A percentile compares a stretch with the other conserved stretches of the same genome.
Evolutionary conservation across 495 filamentous ascomycete genomes (phyloP).

Genomic region (Lasiosphaeris hirsuta): DNA sequence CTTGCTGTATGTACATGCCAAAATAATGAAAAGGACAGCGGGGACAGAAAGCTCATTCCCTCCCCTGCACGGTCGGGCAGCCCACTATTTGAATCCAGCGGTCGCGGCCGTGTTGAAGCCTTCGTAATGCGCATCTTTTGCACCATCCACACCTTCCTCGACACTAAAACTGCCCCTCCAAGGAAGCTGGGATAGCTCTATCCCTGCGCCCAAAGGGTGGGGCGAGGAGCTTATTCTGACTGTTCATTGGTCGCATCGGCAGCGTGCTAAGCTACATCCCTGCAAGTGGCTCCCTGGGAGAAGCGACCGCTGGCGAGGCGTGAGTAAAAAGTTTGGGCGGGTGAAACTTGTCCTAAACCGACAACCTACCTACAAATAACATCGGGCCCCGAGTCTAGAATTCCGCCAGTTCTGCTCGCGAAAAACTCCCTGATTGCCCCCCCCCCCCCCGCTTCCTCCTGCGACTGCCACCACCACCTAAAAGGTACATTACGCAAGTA

Average conservation of each 20-base stretch:
- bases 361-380: slow-evolving; percentile 41
- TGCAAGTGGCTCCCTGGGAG: slow-evolving; percentile 21
- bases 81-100: too few species aligned
- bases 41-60: background rate
- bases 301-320: slow-evolving; percentile 18
- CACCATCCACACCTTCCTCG: background rate
- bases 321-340: slow-evolving; percentile 26
- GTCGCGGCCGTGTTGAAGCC: background rate
- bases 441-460: slow-evolving; percentile 11
- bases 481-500: slow-evolving; percentile 14
- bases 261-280: slow-evolving; percentile 14
- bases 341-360: slow-evolving; percentile 27
- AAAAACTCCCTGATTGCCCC: slow-evolving; percentile 21
- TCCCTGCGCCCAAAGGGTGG: slow-evolving; percentile 1
- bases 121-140: background rate
- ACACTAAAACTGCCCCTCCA: background rate
- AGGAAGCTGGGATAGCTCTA: background rate
- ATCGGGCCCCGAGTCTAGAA: slow-evolving; percentile 38
- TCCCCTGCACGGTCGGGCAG: background rate
- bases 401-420: slow-evolving; percentile 31
- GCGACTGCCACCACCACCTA: background rate
- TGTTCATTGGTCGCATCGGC: slow-evolving; percentile 13
- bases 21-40: background rate
- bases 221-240: background rate
- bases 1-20: too few species aligned